Conservation (phyloP, 257 asterid species). For the Nyctanthes arbortristis region DNA sequence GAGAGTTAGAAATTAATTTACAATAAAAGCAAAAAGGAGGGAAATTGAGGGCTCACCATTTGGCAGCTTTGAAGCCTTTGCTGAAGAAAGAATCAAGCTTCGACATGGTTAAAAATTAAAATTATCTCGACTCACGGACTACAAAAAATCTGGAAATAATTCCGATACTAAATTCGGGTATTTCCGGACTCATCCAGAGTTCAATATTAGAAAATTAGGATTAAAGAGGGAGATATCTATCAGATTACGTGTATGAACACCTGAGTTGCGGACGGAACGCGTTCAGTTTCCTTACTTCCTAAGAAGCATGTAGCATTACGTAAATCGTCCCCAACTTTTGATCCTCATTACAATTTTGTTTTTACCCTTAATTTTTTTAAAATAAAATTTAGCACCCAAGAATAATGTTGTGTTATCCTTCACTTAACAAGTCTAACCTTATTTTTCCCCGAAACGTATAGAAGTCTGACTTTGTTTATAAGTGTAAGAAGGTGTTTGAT, state of each 20-base stretch:
- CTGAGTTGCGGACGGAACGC: constrained; percentile 46
- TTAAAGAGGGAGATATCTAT: not conserved
- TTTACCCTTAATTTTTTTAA: too few relatives aligned
- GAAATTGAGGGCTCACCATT: constrained; percentile 57
- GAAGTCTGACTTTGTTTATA: too few relatives aligned
- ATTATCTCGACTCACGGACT: constrained; percentile 18
- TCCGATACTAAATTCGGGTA: not conserved
- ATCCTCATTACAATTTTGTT: too few relatives aligned
- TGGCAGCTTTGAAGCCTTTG: constrained; percentile 78
- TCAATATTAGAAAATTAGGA: too few relatives aligned
- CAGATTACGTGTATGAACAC: too few relatives aligned
- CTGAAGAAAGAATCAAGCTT: constrained; percentile 75
- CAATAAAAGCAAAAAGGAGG: not conserved
- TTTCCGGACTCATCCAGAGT: too few relatives aligned
- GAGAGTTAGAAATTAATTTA: constrained; percentile 15
- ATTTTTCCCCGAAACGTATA: too few relatives aligned
- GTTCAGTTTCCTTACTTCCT: constrained; percentile 31
- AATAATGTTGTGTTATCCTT: too few relatives aligned
- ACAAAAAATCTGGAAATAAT: not conserved
- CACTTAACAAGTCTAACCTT: too few relatives aligned
- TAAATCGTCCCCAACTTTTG: too few relatives aligned
- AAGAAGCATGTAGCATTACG: constrained; percentile 30
- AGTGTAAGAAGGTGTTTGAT: too few relatives aligned
- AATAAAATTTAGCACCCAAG: too few relatives aligned
- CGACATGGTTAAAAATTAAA: constrained; percentile 34